Conservation (phyloP, 129 eudicot genomes). For the Lonicera japonica region DNA sequence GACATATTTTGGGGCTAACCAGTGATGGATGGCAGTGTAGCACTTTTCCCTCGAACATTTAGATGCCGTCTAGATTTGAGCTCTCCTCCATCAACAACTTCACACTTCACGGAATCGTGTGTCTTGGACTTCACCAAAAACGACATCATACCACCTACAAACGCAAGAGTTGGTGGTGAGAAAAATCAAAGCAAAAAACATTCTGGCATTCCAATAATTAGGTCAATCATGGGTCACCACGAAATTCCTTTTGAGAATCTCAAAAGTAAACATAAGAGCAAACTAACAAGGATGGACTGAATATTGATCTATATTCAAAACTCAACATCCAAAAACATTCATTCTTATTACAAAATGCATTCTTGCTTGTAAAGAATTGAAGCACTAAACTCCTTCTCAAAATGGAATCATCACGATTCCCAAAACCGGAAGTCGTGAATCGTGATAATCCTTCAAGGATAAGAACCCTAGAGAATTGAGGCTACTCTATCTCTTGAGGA, state of each 20-base stretch:
- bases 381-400: background rate
- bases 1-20: conserved; percentile 41
- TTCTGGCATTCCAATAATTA: background rate
- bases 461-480: background rate
- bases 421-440: background rate
- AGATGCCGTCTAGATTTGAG: conserved; percentile 94
- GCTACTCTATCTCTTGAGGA: background rate
- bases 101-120: conserved; percentile 87
- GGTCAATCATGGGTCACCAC: background rate
- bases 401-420: background rate
- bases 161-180: conserved; percentile 14
- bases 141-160: conserved; percentile 96
- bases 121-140: conserved; percentile 75
- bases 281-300: background rate
- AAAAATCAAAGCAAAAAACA: conserved; percentile 1
- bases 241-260: too few relatives aligned
- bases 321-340: too few relatives aligned
- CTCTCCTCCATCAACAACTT: conserved; percentile 96
- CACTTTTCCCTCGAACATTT: conserved; percentile 95
- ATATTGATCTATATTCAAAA: background rate
- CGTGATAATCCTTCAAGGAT: background rate
- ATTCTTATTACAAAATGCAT: background rate
- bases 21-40: conserved; percentile 92
- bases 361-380: background rate
- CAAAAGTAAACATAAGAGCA: too few relatives aligned